phyloP scores from a whole-genome alignment of 768 basidiomycete species.

The Xerocomellus intermedius region DNA sequence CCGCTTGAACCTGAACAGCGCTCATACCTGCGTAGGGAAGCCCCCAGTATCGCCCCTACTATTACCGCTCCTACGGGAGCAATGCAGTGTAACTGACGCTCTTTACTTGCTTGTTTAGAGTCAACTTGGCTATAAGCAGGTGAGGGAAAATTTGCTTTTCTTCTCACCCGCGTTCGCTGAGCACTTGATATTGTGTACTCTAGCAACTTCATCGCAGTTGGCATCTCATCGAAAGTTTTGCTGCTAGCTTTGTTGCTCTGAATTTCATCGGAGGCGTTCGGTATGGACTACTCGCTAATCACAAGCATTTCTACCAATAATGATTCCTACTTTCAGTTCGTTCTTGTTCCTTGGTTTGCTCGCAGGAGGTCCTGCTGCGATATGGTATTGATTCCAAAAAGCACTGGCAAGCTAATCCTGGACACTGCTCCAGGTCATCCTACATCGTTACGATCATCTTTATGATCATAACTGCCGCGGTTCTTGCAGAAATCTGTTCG shows the following conservation, averaged over 20 bases:
- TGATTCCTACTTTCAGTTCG: conserved; percentile 43
- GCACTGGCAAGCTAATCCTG: conserved; percentile 7
- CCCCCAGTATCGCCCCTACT: conserved; percentile 66
- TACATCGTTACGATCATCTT: conserved; percentile 80
- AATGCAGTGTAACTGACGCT: conserved; percentile 49
- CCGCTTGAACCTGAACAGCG: conserved; percentile 98
- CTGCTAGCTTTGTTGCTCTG: conserved; percentile 83
- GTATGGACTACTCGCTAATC: conserved; percentile 36
- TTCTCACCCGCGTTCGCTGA: not conserved
- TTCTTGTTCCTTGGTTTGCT: conserved; percentile 77
- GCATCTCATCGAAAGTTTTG: conserved; percentile 81
- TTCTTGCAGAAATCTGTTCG: conserved; percentile 89
- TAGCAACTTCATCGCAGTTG: conserved; percentile 87
- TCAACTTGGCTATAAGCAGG: conserved; percentile 80
- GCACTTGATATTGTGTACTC: not conserved
- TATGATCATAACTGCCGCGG: conserved; percentile 84
- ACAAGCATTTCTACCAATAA: conserved; percentile 2
- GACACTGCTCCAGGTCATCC: conserved; percentile 62
- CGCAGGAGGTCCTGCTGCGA: conserved; percentile 84
- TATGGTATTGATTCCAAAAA: conserved; percentile 51
- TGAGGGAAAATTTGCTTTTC: conserved; percentile 25
- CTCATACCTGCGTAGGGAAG: conserved; percentile 99
- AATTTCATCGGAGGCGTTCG: conserved; percentile 89
- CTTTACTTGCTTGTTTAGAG: conserved; percentile 43
- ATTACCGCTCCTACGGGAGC: conserved; percentile 41